These are phyloP conservation scores for Setomelanomma holmii DNA, from an alignment of 2,329 filamentous ascomycete species.

Conservation along the genomic window DNA sequence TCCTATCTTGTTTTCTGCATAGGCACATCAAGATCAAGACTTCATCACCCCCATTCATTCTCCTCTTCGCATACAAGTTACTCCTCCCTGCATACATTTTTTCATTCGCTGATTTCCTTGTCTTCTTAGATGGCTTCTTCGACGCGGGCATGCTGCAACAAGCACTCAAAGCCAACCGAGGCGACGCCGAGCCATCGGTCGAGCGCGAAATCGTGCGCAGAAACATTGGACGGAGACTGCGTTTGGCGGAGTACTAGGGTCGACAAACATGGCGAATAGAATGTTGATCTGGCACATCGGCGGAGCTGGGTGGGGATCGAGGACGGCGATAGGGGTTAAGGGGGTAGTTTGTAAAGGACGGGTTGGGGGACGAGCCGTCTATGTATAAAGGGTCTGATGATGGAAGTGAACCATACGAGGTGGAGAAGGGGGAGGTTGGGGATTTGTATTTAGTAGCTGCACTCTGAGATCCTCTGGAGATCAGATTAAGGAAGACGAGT, in stretches of 20 bases:
- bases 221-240: slow-evolving; percentile 77
- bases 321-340: too few relatives aligned
- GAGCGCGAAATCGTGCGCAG: slow-evolving; percentile 69
- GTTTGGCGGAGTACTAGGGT: slow-evolving; percentile 73
- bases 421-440: too few relatives aligned
- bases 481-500: too few relatives aligned
- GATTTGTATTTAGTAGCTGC: too few relatives aligned
- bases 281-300: too few relatives aligned
- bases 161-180: slow-evolving; percentile 74
- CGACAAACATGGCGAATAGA: too few relatives aligned
- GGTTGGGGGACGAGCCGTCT: too few relatives aligned
- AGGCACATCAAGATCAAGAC: slow-evolving; percentile 11
- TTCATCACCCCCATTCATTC: slow-evolving; percentile 7
- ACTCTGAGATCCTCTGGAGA: too few relatives aligned
- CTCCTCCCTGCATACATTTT: slow-evolving; percentile 7
- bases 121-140: slow-evolving; percentile 84
- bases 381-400: too few relatives aligned
- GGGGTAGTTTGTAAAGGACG: too few relatives aligned
- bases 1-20: slow-evolving; percentile 7
- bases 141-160: slow-evolving; percentile 94
- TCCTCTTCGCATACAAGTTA: background rate
- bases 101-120: slow-evolving; percentile 41
- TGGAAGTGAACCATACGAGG: too few relatives aligned
- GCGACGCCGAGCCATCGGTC: slow-evolving; percentile 58
- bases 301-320: too few relatives aligned